Evolutionary conservation across 2,329 filamentous ascomycete species (phyloP), one percentile per base, ranked within the genome.

Genomic region (Tolypocladium ophioglossoides): DNA sequence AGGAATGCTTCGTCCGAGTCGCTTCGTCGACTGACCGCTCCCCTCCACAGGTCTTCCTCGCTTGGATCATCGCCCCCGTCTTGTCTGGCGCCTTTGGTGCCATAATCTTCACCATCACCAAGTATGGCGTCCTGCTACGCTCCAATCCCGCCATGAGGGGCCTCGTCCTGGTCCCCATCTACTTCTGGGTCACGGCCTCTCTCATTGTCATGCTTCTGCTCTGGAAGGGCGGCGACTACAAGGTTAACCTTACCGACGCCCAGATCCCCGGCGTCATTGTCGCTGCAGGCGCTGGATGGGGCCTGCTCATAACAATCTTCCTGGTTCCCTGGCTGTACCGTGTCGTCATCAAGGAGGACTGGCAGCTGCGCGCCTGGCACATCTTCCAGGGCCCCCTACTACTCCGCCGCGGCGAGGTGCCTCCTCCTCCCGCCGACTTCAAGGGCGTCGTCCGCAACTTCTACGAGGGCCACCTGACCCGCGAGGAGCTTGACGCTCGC

Each of bases 131-230:
- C 37, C 74, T 83, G 65, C 67, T 78, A 38, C 75, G 78, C 49
- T 71, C 67, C 20, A 77, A 80, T 61, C 78, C 80, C 0, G 74
- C 78, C 52, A 72, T 72, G 62, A 77, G 71, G 63, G 80, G 76
- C 75, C 24, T 80, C 78, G 16, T 75, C 51, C 66, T 74, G 8
- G 74, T 82, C 0, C 81, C 80, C 18, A 56, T 82, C 54, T 84
- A 82, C 68, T 82, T 83, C 61, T 78, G 72, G 62, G 61, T 82
- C 46, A 80, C 80, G 0, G 74, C 75, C 16, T 72, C 73, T 20
- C 73, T 83, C 12, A 70, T 83, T 16, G 72, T 74, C 61, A 79
- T 87, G 64, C 78, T 86, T 56, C 79, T 87, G 54, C 74, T 86
- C 58, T 78, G 74, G 75, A 78, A 78, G 66, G 76, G 75, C 38